A percentile compares a stretch with the other conserved stretches of the same genome.
These are phyloP conservation scores for Eimeria sp. DNA, from an alignment of 169 alveolate genomes.

Conservation along the genomic window DNA sequence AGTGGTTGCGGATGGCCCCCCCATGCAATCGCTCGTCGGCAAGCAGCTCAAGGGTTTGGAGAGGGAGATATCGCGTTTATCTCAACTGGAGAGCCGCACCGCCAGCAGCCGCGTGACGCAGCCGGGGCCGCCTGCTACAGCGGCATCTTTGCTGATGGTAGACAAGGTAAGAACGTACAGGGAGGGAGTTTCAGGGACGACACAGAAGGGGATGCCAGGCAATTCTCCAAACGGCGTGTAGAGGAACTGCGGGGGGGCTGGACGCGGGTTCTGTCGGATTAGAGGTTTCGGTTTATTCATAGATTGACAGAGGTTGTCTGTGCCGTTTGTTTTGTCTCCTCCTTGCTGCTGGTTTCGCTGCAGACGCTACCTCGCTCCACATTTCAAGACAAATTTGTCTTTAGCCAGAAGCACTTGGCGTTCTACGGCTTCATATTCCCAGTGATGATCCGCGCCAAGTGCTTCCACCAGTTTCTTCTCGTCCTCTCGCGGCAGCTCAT, in stretches of 20 bases:
- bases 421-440: conserved; percentile 81
- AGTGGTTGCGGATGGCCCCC: no score
- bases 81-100: conserved; percentile 32
- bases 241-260: no score
- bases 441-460: conserved; percentile 79
- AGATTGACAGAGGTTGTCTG: not conserved
- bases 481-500: conserved; percentile 36
- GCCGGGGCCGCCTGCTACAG: conserved; percentile 46
- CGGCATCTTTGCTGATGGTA: conserved; percentile 48
- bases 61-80: conserved; percentile 13
- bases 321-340: not conserved
- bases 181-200: no score
- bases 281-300: no score
- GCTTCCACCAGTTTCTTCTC: conserved; percentile 76
- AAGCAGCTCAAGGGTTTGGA: conserved; percentile 25
- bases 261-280: no score
- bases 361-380: conserved; percentile 38
- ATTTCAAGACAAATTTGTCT: conserved; percentile 26
- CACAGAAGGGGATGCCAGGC: not conserved
- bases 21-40: conserved; percentile 1
- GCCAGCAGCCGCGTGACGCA: conserved; percentile 26
- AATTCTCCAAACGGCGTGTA: no score
- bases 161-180: conserved; percentile 12
- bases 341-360: not conserved
- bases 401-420: conserved; percentile 75